Conservation (phyloP, 768 basidiomycete species). For the Pulveroboletus sp. region DNA sequence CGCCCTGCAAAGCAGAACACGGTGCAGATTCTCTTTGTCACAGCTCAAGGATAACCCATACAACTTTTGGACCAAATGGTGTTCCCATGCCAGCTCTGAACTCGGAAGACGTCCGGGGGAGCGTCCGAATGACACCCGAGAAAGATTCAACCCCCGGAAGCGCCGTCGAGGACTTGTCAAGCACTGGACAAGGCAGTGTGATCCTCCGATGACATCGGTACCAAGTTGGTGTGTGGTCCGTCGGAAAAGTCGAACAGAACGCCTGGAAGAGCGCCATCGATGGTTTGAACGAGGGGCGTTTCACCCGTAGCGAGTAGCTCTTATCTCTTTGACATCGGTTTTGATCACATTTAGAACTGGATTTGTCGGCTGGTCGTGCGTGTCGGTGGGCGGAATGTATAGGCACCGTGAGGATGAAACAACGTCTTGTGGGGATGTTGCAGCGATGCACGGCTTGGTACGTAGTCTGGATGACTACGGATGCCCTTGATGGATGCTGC, state of each 20-base stretch:
- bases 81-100: not conserved
- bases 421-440: not conserved
- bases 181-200: not conserved
- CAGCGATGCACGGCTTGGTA: not conserved
- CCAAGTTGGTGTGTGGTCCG: too few species aligned
- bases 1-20: not conserved
- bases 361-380: not conserved
- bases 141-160: too few species aligned
- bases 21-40: not conserved
- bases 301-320: not conserved
- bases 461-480: too few species aligned
- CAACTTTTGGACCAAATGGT: not conserved
- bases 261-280: not conserved
- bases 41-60: not conserved
- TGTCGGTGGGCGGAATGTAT: constrained; percentile 4
- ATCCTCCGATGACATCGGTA: not conserved
- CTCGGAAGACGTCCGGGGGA: too few species aligned
- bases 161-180: not conserved
- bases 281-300: not conserved
- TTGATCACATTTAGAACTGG: not conserved
- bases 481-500: too few species aligned
- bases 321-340: not conserved
- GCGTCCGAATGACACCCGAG: not conserved
- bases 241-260: not conserved
- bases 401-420: constrained; percentile 4